Percentiles rank a stretch among this genome's conserved stretches.
Evolutionary conservation across 345 rosid species (phyloP).

Genomic region (Crucihimalaya himalaica): DNA sequence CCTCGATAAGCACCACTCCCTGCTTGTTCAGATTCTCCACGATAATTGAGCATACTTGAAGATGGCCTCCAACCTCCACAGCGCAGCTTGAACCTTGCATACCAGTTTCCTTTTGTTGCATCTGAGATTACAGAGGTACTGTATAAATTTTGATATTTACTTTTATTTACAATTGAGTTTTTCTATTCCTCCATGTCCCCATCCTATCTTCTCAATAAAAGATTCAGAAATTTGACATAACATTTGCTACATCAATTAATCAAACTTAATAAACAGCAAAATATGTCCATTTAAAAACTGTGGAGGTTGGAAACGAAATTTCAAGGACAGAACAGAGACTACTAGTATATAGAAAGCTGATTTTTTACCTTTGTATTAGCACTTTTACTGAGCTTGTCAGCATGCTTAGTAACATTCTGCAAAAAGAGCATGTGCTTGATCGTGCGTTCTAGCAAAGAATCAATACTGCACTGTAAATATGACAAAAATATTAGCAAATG

Average conservation of each 20-base stretch:
- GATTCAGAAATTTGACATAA: not conserved
- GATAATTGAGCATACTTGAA: constrained; percentile 84
- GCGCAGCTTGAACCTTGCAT: constrained; percentile 57
- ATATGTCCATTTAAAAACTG: not conserved
- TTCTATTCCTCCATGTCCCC: not conserved
- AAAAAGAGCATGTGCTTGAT: constrained; percentile 91
- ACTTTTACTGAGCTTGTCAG: constrained; percentile 80
- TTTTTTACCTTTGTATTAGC: constrained; percentile 61
- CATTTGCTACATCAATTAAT: constrained; percentile 8
- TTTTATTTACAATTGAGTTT: not conserved
- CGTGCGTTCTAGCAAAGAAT: constrained; percentile 92
- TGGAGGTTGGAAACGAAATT: not conserved
- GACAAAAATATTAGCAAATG: constrained; percentile 38
- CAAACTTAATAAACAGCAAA: not conserved
- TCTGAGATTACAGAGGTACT: constrained; percentile 46
- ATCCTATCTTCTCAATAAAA: not conserved
- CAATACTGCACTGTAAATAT: constrained; percentile 86
- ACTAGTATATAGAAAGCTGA: not conserved
- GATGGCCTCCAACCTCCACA: constrained; percentile 89
- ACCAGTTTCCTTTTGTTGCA: constrained; percentile 61
- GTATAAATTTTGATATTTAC: not conserved
- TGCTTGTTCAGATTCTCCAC: constrained; percentile 84
- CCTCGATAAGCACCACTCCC: constrained; percentile 94
- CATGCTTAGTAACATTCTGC: constrained; percentile 82
- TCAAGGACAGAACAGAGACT: not conserved